phyloP scores from a whole-genome alignment of 208 protist species.

The Trypanosoma conorhini region DNA sequence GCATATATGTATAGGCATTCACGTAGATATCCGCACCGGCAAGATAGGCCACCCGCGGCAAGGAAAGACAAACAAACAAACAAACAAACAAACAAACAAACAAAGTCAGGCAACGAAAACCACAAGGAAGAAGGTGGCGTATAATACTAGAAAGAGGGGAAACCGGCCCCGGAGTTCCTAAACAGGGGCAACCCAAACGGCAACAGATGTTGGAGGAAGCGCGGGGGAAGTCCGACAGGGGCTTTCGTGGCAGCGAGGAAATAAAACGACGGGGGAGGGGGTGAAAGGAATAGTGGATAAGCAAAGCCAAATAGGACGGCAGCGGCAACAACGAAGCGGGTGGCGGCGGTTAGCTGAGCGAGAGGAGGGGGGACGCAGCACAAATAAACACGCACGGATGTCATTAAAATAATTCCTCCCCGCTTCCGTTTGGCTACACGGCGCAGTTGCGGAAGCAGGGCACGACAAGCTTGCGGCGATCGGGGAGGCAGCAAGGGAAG shows the following conservation, averaged over 20 bases:
- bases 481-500: neutral
- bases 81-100: neutral
- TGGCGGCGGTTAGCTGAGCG: neutral
- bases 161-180: neutral
- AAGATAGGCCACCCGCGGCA: neutral
- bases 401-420: neutral
- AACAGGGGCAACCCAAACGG: neutral
- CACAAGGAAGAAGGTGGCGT: neutral
- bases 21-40: too few relatives aligned
- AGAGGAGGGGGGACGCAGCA: neutral
- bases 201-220: neutral
- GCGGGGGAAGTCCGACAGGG: neutral
- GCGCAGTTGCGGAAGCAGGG: neutral
- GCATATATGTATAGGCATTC: neutral
- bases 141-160: neutral
- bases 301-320: neutral
- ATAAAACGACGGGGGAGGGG: neutral
- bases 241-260: neutral
- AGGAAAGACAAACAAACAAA: constrained; percentile 2
- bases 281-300: neutral
- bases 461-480: neutral
- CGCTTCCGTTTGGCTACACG: neutral
- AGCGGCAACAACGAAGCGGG: neutral
- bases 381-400: neutral
- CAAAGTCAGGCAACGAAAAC: neutral